A percentile compares a stretch with the other conserved stretches of the same genome.
These are phyloP conservation scores for Clavispora vitiphila DNA, from an alignment of 805 yeast genomes.

Conservation along the genomic window DNA sequence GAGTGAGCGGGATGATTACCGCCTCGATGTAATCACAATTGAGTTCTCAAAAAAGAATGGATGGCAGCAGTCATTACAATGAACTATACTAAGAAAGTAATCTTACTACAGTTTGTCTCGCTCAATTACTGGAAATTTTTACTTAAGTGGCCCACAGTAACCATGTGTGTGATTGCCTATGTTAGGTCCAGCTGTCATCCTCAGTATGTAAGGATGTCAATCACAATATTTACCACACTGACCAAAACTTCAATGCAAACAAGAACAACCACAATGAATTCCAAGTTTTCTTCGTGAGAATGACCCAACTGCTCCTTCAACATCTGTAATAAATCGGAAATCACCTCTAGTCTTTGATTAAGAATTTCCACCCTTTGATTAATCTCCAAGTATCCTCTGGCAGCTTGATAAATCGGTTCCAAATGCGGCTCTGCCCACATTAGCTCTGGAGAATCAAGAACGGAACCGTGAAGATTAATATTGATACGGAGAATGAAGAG, in stretches of 20 bases:
- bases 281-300: conserved; percentile 85
- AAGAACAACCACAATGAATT: conserved; percentile 81
- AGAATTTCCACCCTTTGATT: conserved; percentile 87
- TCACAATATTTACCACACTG: conserved; percentile 74
- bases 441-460: conserved; percentile 91
- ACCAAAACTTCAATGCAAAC: conserved; percentile 92
- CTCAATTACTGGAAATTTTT: too few relatives aligned
- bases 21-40: too few relatives aligned
- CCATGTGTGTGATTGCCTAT: too few relatives aligned
- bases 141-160: too few relatives aligned
- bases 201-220: conserved; percentile 42
- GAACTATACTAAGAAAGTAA: too few relatives aligned
- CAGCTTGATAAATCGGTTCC: conserved; percentile 96
- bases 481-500: conserved; percentile 81
- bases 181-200: background rate
- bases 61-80: too few relatives aligned
- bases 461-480: conserved; percentile 79
- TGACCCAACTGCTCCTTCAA: conserved; percentile 95
- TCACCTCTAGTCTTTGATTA: conserved; percentile 90
- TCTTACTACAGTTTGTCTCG: too few relatives aligned
- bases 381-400: conserved; percentile 91
- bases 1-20: too few relatives aligned
- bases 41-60: too few relatives aligned
- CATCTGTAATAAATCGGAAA: conserved; percentile 90
- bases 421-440: conserved; percentile 99